Evolutionary conservation across 441 rosid genomes (phyloP), one percentile per base, ranked within the genome.

Genomic region (Lepidium campestre): DNA sequence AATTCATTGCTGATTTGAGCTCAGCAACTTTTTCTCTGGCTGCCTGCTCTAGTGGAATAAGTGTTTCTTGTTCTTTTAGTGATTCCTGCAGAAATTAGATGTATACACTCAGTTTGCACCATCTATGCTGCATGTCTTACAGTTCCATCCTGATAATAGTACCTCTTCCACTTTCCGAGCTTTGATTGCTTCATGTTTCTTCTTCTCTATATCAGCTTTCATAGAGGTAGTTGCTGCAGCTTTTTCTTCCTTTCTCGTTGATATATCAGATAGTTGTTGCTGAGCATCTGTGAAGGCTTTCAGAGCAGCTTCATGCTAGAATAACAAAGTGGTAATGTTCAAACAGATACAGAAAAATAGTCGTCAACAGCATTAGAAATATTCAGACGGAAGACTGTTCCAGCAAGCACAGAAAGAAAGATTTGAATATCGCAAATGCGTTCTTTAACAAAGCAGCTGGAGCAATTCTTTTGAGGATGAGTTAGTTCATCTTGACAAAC

Each of bases 11-110:
- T 34, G 88, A 81, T 74, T 80, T 89, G 62, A 94, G 91, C 75
- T 94, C 97, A 39, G 83, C 85, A 76, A 89, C 86, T 81, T 91
- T 91, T 81, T 84, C 92, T 73, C 97, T 88, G 14, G 97, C 97
- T 45, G 85, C 89, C 74, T 94, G 92, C 72, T 91, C 99, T 73
- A 79, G 89, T 34, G 97, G 92, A 82, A 84, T 83, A 63, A 91
- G 68, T 25, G 77, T 68, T 72, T 88, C 97, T 82, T 94, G 96
- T 57, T 94, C 94, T 83, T 74, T 88, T 61, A 77, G 78, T 79
- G 81, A 86, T 63, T 83, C 94, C 99, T 94, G 80, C 74, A 83
- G 55, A 75, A 61, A 13, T 47, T 27, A 66, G 36, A 62, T 36
- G 60, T 60, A 48, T 70, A 78, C 10, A 65, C 57, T 74, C 41